phyloP scores from a whole-genome alignment of 140 eudicot species.

The Ambrosia hybrid region DNA sequence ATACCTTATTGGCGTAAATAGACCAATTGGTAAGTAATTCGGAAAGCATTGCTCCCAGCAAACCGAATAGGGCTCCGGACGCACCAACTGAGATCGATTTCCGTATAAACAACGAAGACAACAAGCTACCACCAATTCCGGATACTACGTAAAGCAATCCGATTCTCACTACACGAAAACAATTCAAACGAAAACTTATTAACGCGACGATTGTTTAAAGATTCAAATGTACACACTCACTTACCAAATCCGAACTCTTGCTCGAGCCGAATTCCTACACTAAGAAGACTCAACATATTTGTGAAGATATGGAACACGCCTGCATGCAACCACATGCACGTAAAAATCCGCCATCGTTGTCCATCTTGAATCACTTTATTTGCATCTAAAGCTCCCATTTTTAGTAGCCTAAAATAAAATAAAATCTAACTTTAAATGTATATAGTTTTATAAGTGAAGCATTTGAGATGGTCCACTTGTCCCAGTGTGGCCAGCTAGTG shows the following conservation, averaged over 20 bases:
- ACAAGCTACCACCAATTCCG: conserved; percentile 79
- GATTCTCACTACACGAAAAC: conserved; percentile 35
- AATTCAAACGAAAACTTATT: conserved; percentile 9
- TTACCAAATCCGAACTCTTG: conserved; percentile 84
- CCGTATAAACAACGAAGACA: conserved; percentile 60
- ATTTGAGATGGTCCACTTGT: too few species aligned
- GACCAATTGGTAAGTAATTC: conserved; percentile 86
- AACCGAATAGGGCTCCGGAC: conserved; percentile 87
- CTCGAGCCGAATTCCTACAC: conserved; percentile 84
- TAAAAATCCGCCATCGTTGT: conserved; percentile 56
- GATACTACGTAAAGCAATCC: conserved; percentile 64
- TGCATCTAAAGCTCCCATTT: conserved; percentile 75
- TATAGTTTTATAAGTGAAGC: too few species aligned
- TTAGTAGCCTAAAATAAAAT: conserved; percentile 43
- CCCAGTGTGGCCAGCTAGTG: too few species aligned
- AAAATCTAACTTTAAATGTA: not conserved
- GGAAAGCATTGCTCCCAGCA: conserved; percentile 91
- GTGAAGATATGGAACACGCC: conserved; percentile 73
- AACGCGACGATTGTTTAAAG: not conserved
- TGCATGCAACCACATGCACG: conserved; percentile 91
- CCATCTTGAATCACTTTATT: conserved; percentile 45
- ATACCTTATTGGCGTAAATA: conserved; percentile 77
- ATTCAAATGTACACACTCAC: conserved; percentile 10
- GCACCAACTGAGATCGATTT: conserved; percentile 81
- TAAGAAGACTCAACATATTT: conserved; percentile 70